These are phyloP conservation scores for Suillus discolor DNA, from an alignment of 768 basidiomycete species.

Conservation along the genomic window DNA sequence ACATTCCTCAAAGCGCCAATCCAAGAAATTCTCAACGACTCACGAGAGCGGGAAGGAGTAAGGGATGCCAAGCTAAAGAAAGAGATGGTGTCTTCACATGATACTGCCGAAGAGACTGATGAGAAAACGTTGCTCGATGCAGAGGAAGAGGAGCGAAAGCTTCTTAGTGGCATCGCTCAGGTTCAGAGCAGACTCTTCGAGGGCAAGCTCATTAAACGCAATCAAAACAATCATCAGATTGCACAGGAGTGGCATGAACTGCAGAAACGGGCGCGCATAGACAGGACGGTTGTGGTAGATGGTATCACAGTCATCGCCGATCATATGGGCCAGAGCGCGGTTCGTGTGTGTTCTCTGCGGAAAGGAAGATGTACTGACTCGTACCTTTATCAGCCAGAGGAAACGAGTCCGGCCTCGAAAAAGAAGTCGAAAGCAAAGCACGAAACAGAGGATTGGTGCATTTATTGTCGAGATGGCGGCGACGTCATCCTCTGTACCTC, in stretches of 20 bases:
- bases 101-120: constrained; percentile 13
- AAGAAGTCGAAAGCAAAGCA: constrained; percentile 40
- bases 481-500: constrained; percentile 46
- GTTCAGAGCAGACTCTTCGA: constrained; percentile 63
- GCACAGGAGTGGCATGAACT: constrained; percentile 48
- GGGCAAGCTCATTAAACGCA: constrained; percentile 42
- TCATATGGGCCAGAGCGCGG: constrained; percentile 28
- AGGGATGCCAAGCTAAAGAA: constrained; percentile 50
- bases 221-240: constrained; percentile 43
- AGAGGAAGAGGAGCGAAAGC: constrained; percentile 53
- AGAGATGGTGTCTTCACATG: constrained; percentile 32
- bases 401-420: constrained; percentile 20
- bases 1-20: constrained; percentile 49
- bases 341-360: constrained; percentile 19
- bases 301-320: constrained; percentile 38
- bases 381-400: constrained; percentile 17
- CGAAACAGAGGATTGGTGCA: constrained; percentile 62
- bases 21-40: constrained; percentile 46
- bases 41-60: constrained; percentile 41
- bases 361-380: not conserved
- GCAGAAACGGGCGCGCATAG: constrained; percentile 45
- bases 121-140: constrained; percentile 40
- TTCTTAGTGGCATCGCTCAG: constrained; percentile 58
- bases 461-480: constrained; percentile 61
- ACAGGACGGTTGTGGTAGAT: constrained; percentile 42